These are phyloP conservation scores for Pinus taeda DNA, from an alignment of 75 land plant species.

Conservation along the genomic window DNA sequence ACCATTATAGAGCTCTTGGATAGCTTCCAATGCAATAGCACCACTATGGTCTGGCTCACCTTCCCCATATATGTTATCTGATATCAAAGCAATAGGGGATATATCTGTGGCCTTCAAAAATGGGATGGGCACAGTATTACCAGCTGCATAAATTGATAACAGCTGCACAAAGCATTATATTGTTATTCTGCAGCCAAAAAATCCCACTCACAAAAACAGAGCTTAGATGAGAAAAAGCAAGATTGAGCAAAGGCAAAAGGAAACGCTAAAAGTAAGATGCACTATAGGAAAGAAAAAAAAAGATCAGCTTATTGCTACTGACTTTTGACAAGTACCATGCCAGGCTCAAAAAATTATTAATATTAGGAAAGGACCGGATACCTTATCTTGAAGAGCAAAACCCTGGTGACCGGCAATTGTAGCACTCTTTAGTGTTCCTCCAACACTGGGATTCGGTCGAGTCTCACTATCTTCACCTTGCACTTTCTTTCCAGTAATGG, in stretches of 20 bases:
- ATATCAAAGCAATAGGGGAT: constrained; percentile 88
- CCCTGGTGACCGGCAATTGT: constrained; percentile 46
- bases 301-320: background rate
- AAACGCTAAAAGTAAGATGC: background rate
- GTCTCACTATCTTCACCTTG: constrained; percentile 8
- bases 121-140: constrained; percentile 98
- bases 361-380: background rate
- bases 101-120: constrained; percentile 90
- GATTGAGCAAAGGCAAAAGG: background rate
- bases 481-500: constrained; percentile 4
- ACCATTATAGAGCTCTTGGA: constrained; percentile 87
- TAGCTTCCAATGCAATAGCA: constrained; percentile 74
- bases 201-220: background rate
- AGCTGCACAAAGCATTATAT: constrained; percentile 45
- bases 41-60: constrained; percentile 43
- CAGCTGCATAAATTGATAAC: constrained; percentile 93
- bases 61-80: constrained; percentile 61
- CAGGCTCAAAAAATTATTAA: no score
- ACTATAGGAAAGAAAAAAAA: background rate
- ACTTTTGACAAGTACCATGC: background rate
- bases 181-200: background rate
- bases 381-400: constrained; percentile 92
- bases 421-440: constrained; percentile 26
- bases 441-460: background rate
- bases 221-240: background rate